Evolutionary conservation across 305 asterid species (phyloP).

Genomic region (Rubia peregrina): DNA sequence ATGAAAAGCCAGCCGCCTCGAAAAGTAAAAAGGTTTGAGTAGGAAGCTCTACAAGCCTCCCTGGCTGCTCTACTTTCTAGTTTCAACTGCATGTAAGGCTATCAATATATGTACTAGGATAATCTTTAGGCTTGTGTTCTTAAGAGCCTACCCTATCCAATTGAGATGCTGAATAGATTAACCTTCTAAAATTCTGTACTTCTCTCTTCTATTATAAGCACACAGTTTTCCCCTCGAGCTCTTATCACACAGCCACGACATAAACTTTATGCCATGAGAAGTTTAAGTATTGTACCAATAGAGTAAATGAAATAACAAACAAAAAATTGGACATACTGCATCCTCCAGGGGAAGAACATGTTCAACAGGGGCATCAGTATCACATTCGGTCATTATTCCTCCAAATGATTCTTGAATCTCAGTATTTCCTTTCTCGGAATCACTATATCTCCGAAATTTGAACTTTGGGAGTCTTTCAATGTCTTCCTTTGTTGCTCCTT

Average conservation of each 20-base stretch:
- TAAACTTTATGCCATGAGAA: background rate
- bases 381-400: conserved; percentile 81
- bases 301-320: background rate
- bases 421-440: conserved; percentile 74
- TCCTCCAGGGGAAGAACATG: conserved; percentile 82
- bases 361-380: conserved; percentile 64
- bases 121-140: too few species aligned
- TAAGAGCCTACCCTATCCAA: too few species aligned
- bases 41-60: too few species aligned
- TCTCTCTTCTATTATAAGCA: background rate
- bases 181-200: background rate
- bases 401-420: conserved; percentile 87
- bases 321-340: conserved; percentile 49
- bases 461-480: conserved; percentile 75
- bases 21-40: too few species aligned
- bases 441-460: conserved; percentile 67
- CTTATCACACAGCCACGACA: background rate
- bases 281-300: background rate
- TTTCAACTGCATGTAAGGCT: too few species aligned
- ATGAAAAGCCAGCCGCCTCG: too few species aligned
- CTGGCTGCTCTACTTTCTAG: too few species aligned
- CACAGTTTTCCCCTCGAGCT: background rate
- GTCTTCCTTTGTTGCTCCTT: conserved; percentile 96
- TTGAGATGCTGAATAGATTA: background rate
- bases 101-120: too few species aligned